phyloP scores from a whole-genome alignment of 2,329 filamentous ascomycete species.

The Pseudogymnoascus sp. region DNA sequence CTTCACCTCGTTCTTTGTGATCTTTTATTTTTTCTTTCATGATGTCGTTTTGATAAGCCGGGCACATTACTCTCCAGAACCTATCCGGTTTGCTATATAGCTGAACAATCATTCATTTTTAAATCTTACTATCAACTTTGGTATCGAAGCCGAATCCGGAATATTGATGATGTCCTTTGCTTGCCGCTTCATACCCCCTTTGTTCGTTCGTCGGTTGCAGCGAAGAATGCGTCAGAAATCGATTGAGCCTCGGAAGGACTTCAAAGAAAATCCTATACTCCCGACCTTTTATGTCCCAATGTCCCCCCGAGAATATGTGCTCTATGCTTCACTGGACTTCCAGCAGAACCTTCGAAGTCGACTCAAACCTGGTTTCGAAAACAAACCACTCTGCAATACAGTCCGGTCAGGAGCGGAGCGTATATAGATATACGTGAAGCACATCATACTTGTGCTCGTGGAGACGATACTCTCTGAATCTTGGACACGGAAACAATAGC shows the following conservation, averaged over 20 bases:
- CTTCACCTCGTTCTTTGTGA: not conserved
- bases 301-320: not conserved
- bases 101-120: not conserved
- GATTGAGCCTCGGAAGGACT: not conserved
- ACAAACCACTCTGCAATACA: not conserved
- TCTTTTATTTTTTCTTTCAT: not conserved
- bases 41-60: not conserved
- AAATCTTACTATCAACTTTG: not conserved
- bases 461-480: not conserved
- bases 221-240: not conserved
- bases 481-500: not conserved
- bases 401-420: not conserved
- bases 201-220: conserved; percentile 5
- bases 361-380: not conserved
- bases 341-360: not conserved
- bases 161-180: not conserved
- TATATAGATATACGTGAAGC: not conserved
- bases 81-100: not conserved
- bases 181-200: not conserved
- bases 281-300: not conserved
- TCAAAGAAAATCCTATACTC: not conserved
- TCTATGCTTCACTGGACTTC: not conserved
- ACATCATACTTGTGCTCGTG: not conserved
- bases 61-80: not conserved
- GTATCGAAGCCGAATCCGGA: not conserved